These are phyloP conservation scores for Haplosporangium sp. DNA, from an alignment of 371 early-diverging fungal genomes.

Conservation along the genomic window DNA sequence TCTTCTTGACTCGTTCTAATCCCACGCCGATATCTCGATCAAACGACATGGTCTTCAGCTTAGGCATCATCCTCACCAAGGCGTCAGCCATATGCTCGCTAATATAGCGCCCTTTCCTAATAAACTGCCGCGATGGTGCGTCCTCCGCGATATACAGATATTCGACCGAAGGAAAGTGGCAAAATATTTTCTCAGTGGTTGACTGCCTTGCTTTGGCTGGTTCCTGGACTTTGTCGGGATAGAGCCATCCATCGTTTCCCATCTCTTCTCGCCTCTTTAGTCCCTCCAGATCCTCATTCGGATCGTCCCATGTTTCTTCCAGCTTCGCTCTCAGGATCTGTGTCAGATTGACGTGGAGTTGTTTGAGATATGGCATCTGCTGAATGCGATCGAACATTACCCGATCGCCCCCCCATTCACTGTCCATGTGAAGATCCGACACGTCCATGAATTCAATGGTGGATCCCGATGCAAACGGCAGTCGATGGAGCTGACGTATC, in stretches of 20 bases:
- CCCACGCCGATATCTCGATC: conserved; percentile 11
- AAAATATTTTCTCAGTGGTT: conserved; percentile 15
- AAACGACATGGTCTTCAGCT: conserved; percentile 22
- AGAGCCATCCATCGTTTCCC: background rate
- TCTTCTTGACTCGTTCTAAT: conserved; percentile 5
- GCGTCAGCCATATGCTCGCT: conserved; percentile 20
- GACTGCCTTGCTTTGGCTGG: background rate
- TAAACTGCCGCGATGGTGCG: background rate
- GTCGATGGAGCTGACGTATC: too few species aligned
- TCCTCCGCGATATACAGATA: conserved; percentile 12
- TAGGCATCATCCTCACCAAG: conserved; percentile 30
- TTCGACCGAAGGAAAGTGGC: conserved; percentile 21
- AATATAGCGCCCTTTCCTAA: conserved; percentile 7
- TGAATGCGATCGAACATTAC: conserved; percentile 17
- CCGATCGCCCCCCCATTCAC: conserved; percentile 12
- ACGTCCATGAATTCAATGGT: conserved; percentile 11
- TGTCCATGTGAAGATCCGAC: background rate
- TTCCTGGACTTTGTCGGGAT: conserved; percentile 12
- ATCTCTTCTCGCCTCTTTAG: too few species aligned
- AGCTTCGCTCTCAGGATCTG: conserved; percentile 20
- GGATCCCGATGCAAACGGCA: too few species aligned
- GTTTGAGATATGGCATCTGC: conserved; percentile 1
- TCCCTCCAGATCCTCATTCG: background rate
- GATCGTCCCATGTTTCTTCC: conserved; percentile 19
- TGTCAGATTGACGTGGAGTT: conserved; percentile 7